Base-by-base conservation (phyloP, 2,329 filamentous ascomycete genomes). In the Arthroderma uncinatum region DNA sequence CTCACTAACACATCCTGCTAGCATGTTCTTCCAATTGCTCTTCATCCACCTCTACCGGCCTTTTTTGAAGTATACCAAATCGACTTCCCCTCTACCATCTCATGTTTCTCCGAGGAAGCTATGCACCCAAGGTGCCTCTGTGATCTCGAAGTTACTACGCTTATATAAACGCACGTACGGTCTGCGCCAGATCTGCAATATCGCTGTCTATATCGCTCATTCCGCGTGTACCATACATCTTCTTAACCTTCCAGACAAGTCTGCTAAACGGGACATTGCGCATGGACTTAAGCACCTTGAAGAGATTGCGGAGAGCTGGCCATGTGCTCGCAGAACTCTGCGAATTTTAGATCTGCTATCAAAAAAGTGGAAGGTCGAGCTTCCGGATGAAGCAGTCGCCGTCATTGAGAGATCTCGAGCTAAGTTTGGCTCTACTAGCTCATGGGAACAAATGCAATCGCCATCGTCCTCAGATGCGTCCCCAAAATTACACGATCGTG, bases 11-110 rank as follows among this genome's bases (percentile, higher is more conserved):
- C 53, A 72, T 58, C 4, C 10, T 14, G 21, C 21, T 65, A 96
- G 91, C 74, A 97, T 97, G 91, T 95, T 97, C 73, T 95, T 92
- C 71, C 91, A 97, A 67, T 79, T 97, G 0, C 83, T 96, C 50
- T 95, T 94, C 68, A 95, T 97, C 59, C 91, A 97, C 66, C 83
- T 97, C 3, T 97, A 96, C 76, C 84, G 92, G 4, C 92, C 93
- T 0, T 97, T 97, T 68, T 79, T 97, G 54, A 95, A 93, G 70
- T 97, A 96, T 67, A 86, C 82, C 2, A 89, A 87, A 53, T 76
- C 82, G 5, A 85, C 84, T 0, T 95, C 91, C 0, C 92, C 90
- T 0, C 79, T 96, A 1, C 92, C 91, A 2, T 75, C 83, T 1
- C 89, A 95, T 65, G 87, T 96, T 16, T 96, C 91, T 6, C 92